Evolutionary conservation across 495 filamentous ascomycete species (phyloP), one percentile per base, ranked within the genome.

Genomic region (Lepidopterella palustris): DNA sequence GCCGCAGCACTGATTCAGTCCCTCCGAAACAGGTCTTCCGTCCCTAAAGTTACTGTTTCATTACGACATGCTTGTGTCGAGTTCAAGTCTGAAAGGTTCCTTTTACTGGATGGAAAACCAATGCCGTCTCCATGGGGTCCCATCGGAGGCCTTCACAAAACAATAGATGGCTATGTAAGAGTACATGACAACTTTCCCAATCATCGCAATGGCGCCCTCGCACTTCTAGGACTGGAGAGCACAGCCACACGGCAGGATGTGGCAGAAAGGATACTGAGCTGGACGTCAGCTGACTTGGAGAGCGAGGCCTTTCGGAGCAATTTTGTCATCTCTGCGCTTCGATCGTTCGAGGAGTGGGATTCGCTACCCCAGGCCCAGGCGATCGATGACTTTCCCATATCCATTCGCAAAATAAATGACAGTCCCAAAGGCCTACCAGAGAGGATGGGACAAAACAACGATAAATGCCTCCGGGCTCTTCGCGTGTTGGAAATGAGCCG

Each of bases 41-140:
- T 68, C 15, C 70, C 71, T 0, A 58, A 25, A 10, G 73, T 77
- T 9, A 63, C 54, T 20, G 72, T 79, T 5, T 60, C 70, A 15
- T 59, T 70, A 0, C 64, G 67, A 21, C 75, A 78, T 57, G 77
- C 77, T 0, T 59, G 61, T 10, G 55, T 74, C 18, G 77, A 79
- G 55, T 79, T 78, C 72, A 70, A 74, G 21, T 76, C 74, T 2
- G 77, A 79, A 55, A 40, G 72, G 11, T 64, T 78, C 1, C 77
- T 76, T 52, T 67, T 64, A 0, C 58, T 79, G 6, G 62, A 67
- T 57, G 71, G 68, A 6, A 50, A 65, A 5, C 65, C 71, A 0
- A 25, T 62, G 0, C 64, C 64, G 3, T 59, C 66, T 5, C 35
- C 67, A 3, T 76, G 71, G 70, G 72, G 70, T 4, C 65, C 68